Base-by-base conservation (phyloP, 1,284 basidiomycete genomes). In the Grifola frondosa region DNA sequence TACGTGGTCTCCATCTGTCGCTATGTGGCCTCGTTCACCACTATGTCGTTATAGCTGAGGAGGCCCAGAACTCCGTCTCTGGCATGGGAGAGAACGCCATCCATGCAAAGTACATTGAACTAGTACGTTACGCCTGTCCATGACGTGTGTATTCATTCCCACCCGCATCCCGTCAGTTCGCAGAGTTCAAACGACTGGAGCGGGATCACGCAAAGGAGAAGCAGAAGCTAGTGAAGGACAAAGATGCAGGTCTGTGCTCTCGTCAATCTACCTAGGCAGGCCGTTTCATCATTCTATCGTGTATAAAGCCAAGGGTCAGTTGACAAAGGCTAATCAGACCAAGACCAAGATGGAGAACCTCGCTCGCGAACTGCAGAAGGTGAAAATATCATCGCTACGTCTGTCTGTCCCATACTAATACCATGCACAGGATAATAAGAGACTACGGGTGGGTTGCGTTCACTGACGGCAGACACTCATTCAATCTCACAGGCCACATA, bases 311-410 rank as follows among this genome's bases (percentile, higher is more conserved):
- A 91, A 91, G 65, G 72, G 80, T 44, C 87, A 90, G 59, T 69
- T 90, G 41, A 88, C 85, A 9, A 91, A 91, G 63, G 82, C 85
- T 20, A 91, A 89, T 58, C 85, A 89, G 67, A 84, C 84, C 17
- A 88, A 89, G 69, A 78, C 80, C n/a, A 91, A 86, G 70, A 87
- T 91, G 76, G 88, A 91, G 67, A 89, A 84, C 59, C 72, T 91
- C 28, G 88, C 88, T 39, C 78, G 88, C 44, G 88, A 91, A 67
- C 65, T 91, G 51, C 88, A 90, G 69, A 91, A 91, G 77, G 87
- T 88, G 59, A 52, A 63, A 39, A n/a, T n/a, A n/a, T n/a, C n/a
- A n/a, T n/a, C n/a, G n/a, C n/a, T n/a, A n/a, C n/a, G n/a, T 42
- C 52, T 54, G 57, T 49, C 38, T 30, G 32, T 36, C 29, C 49